Evolutionary conservation across 2,329 filamentous ascomycete species (phyloP).

Genomic region (Beauveria scarabaeidicola): DNA sequence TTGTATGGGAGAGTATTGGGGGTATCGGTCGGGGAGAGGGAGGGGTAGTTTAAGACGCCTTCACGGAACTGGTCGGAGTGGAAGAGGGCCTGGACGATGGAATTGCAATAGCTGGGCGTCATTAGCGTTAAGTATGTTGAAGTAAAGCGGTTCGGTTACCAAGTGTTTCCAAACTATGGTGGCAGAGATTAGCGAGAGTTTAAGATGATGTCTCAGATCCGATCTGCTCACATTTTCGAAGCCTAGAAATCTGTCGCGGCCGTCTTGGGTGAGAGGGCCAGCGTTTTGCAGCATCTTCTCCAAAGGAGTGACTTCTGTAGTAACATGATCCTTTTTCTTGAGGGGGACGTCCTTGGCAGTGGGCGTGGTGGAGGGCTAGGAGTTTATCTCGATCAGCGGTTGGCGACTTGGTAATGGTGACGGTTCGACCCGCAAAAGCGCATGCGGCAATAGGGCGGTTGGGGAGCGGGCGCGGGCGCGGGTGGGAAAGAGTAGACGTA

Average conservation of each 20-base stretch:
- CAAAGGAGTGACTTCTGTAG: slow-evolving; percentile 52
- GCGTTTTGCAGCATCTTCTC: slow-evolving; percentile 74
- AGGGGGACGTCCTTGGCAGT: slow-evolving; percentile 37
- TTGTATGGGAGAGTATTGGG: slow-evolving; percentile 50
- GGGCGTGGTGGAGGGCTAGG: slow-evolving; percentile 35
- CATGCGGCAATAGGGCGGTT: slow-evolving; percentile 18
- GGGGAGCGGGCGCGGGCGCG: background rate
- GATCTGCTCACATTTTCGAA: slow-evolving; percentile 78
- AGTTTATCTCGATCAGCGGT: slow-evolving; percentile 25
- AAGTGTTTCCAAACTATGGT: slow-evolving; percentile 87
- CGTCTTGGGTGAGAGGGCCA: slow-evolving; percentile 73
- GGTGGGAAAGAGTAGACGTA: slow-evolving; percentile 31
- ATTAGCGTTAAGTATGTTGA: slow-evolving; percentile 10
- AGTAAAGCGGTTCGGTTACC: slow-evolving; percentile 45
- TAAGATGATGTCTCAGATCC: slow-evolving; percentile 9
- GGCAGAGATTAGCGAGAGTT: slow-evolving; percentile 25
- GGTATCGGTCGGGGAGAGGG: slow-evolving; percentile 59
- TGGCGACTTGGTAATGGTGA: slow-evolving; percentile 5
- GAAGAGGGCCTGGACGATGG: slow-evolving; percentile 93
- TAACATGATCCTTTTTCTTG: slow-evolving; percentile 50
- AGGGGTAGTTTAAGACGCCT: slow-evolving; percentile 85
- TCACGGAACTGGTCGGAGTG: slow-evolving; percentile 92
- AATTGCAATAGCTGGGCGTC: slow-evolving; percentile 80
- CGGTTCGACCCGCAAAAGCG: slow-evolving; percentile 7
- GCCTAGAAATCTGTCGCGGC: slow-evolving; percentile 96